Base-by-base conservation (phyloP, 106 monocot genomes). In the Platanthera guangdongensis region DNA sequence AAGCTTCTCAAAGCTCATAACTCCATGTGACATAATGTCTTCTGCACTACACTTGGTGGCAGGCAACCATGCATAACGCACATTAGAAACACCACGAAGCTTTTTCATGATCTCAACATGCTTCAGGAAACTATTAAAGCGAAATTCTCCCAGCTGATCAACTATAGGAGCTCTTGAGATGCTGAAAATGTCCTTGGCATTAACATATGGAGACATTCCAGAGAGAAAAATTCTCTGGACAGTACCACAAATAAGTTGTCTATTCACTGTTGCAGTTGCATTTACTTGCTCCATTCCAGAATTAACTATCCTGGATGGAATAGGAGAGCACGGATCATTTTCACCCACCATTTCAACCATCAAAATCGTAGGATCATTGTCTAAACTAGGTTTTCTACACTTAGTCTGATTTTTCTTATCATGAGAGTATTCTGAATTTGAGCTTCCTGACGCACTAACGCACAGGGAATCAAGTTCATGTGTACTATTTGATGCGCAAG, bases 51-150 rank as follows among this genome's bases (percentile, higher is more conserved):
- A 83, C 71, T 79, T 92, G 19, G 88, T 83, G 74, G 84, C 86
- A 81, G 94, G 64, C 71, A 94, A 75, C 94, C 99, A 99, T 30
- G 90, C 99, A 87, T 92, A 94, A 49, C 86, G 83, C 12, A 94
- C 84, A 85, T 99, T 99, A 22, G 99, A 86, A 83, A 84, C 82
- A 62, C 99, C 92, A 63, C 92, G 83, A 22, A 46, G 60, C 72
- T 39, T 81, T 76, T 79, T 77, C 8, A 77, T 88, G 16, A 79
- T n/a, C 57, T 88, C 82, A 54, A 84, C 83, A 22, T 94, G 88
- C 76, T 90, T 90, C 45, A 82, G 84, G 54, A 94, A 94, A 81
- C 72, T 78, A 18, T 86, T 72, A 84, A 82, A 84, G 19, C 86
- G 80, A 71, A 50, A 54, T 79, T 84, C 74, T 59, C 88, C 83